Conservation (phyloP, 2,329 filamentous ascomycete species). For the Coleophoma eucalyptorum region DNA sequence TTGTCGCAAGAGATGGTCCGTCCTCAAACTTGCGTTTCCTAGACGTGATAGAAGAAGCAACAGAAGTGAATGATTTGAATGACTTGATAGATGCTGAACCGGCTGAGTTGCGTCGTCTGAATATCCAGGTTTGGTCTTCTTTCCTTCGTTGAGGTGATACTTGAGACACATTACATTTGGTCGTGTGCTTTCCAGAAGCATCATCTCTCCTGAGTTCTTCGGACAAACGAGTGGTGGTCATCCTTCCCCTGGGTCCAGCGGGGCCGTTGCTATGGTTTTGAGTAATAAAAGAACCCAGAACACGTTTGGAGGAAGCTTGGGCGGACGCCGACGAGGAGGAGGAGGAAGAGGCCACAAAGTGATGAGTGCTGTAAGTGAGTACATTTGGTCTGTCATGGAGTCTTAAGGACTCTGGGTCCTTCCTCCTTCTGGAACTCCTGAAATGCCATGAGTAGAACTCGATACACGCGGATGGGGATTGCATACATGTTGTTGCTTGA, state of each 20-base stretch:
- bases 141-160: neutral
- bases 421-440: constrained; percentile 5
- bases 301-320: constrained; percentile 2
- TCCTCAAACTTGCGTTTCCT: constrained; percentile 3
- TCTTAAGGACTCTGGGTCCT: constrained; percentile 8
- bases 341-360: constrained; percentile 8
- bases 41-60: constrained; percentile 8
- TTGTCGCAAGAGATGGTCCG: constrained; percentile 9
- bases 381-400: constrained; percentile 13
- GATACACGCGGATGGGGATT: neutral
- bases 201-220: neutral
- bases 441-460: neutral
- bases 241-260: constrained; percentile 4
- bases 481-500: constrained; percentile 1
- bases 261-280: constrained; percentile 11
- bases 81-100: constrained; percentile 10
- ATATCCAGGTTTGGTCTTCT: neutral
- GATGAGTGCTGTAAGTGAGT: constrained; percentile 11
- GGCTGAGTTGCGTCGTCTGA: constrained; percentile 6
- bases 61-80: constrained; percentile 1
- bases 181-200: constrained; percentile 2
- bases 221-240: neutral
- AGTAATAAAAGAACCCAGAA: constrained; percentile 3
- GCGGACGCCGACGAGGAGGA: constrained; percentile 1
- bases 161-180: constrained; percentile 9